Conservation (phyloP, 148 eudicot species). For the Rhododendron ferrugineum region DNA sequence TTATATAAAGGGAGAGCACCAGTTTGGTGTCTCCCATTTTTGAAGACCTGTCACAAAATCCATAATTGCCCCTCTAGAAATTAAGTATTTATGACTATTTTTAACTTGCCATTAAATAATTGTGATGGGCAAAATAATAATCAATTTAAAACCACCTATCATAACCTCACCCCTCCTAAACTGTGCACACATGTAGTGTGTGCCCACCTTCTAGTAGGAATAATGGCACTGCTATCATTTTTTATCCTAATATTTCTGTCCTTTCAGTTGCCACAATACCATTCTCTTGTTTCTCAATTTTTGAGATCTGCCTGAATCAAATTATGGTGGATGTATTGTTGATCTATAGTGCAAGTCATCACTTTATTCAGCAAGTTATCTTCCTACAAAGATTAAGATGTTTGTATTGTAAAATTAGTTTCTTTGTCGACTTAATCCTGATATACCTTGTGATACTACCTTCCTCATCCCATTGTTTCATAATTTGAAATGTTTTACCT, state of each 20-base stretch:
- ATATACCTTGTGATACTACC: background rate
- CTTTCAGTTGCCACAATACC: background rate
- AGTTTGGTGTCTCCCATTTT: background rate
- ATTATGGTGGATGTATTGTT: background rate
- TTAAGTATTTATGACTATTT: background rate
- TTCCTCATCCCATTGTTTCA: background rate
- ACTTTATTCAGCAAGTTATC: background rate
- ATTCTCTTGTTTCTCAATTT: background rate
- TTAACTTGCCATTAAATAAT: no score
- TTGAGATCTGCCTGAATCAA: background rate
- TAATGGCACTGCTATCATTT: background rate
- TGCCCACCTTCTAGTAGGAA: background rate
- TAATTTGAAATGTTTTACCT: constrained; percentile 1
- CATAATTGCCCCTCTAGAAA: background rate
- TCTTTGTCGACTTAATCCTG: background rate
- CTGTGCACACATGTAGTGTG: background rate
- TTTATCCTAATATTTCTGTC: background rate
- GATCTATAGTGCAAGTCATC: background rate
- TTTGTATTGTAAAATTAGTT: background rate
- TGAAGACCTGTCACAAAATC: background rate
- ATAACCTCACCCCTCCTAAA: background rate
- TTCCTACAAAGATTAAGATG: background rate
- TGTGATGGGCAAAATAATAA: background rate
- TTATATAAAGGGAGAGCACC: background rate
- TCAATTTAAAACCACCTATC: background rate